Base-by-base conservation (phyloP, 2,329 filamentous ascomycete genomes). In the Aspergillus sp. region DNA sequence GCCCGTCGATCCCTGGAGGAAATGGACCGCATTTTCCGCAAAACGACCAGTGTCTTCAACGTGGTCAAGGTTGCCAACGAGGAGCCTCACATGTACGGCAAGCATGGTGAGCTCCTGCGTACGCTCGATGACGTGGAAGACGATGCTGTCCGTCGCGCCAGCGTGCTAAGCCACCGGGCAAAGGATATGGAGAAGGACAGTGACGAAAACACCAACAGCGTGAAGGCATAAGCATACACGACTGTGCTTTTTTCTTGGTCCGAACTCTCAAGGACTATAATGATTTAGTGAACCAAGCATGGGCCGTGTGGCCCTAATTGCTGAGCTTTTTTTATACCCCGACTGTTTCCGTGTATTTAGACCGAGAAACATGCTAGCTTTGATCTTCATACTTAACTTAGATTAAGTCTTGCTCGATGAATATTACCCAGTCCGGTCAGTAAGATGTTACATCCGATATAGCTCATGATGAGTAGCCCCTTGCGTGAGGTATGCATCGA, bases 1-100 rank as follows among this genome's bases (percentile, higher is more conserved):
- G 84, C 83, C 8, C 82, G 81, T 64, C 82, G 84, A 7, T 84
- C 81, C 13, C 79, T 90, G 32, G 88, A 90, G 73, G 88, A 90
- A 71, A 86, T 91, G 74, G 88, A 91, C 68, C 81, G 84, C 59
- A 87, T 90, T 65, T 88, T 89, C 78, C 80, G 80, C 70, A 84
- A 84, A 62, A 82, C 81, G 1, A 75, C 71, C 25, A 81, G 75
- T 21, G 71, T 81, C 54, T 82, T 84, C 63, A 70, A 78, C 17
- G 77, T 83, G 3, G 81, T 85, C 23, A 73, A 76, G 55, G 75
- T 83, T 27, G 84, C 84, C 2, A 70, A 76, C 8, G 72, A 82
- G 1, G 76, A 83, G 66, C 84, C 85, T 8, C 79, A 82, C 64
- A 80, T 84, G 59, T 87, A 84, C 70, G 84, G 83, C 63, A 84